Evolutionary conservation across 352 stramenopile genomes (phyloP), one percentile per base, ranked within the genome.

Genomic region (Pelagophyceae sp.): DNA sequence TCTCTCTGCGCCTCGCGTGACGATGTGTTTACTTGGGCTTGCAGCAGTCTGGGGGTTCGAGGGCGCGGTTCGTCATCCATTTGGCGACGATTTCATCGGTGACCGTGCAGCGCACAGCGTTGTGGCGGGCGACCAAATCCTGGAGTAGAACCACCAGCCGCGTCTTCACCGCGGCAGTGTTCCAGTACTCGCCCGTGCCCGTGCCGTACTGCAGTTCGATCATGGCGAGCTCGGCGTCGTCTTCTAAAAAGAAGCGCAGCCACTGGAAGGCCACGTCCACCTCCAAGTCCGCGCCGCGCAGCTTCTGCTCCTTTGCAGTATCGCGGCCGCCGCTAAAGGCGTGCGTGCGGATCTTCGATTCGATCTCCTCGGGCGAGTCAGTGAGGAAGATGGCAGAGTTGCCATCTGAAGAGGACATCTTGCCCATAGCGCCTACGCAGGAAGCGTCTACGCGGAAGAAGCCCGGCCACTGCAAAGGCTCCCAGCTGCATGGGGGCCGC

Each of bases 331-430:
- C 97, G 38, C 90, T 88, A 81, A 93, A 93, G 74, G 89, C 88
- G 80, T 93, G 82, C 64, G 86, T 79, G 77, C 88, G 90, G 72
- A 92, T 94, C 83, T 94, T 94, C 6, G 80, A 31, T 78, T 88
- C 80, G 81, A 99, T 98, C 38, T 98, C 89, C 20, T 99, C 94
- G 0, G 91, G 85, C 6, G 94, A 94, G 86, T 99, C 97, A 33
- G 96, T 99, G 67, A 99, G 93, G 85, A 98, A 99, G 72, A 99
- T 98, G 45, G 96, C 97, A 40, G 92, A 98, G 80, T 94, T 98
- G 27, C 87, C 87, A 83, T 96, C 92, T 70, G 90, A 98, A 40
- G 92, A 94, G 78, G 91, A 98, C 97, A 99, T 99, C 88, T 99
- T 99, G 58, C 95, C 98, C 58, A 89, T 88, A 1, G 61, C 61